A percentile compares a stretch with the other conserved stretches of the same genome.
phyloP scores from a whole-genome alignment of 2,329 filamentous ascomycete species.

The Scopulariopsis brevicaulis region DNA sequence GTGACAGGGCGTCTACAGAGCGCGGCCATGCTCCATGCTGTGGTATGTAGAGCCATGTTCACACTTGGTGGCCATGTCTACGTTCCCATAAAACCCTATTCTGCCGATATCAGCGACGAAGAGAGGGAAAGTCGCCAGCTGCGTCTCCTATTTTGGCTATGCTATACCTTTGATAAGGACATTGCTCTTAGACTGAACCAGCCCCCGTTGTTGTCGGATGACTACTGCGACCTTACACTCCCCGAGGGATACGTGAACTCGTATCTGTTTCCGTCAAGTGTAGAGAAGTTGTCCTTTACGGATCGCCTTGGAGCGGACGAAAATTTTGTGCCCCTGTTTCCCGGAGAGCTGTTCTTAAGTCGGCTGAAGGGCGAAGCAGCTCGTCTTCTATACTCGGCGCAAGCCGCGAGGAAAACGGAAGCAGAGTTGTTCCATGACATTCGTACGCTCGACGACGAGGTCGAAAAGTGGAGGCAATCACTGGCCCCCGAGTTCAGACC shows the following conservation, averaged over 20 bases:
- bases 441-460: conserved; percentile 42
- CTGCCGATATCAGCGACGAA: conserved; percentile 5
- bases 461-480: conserved; percentile 41
- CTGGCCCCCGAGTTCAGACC: conserved; percentile 33
- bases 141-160: conserved; percentile 40
- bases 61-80: background rate
- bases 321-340: background rate
- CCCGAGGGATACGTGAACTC: conserved; percentile 16
- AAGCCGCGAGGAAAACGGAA: conserved; percentile 35
- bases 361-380: conserved; percentile 25
- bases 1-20: background rate
- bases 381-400: conserved; percentile 34
- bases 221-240: conserved; percentile 39
- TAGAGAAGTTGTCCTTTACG: background rate
- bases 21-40: background rate
- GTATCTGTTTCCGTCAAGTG: background rate
- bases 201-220: conserved; percentile 35
- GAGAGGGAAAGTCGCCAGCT: conserved; percentile 18
- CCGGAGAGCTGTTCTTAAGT: background rate
- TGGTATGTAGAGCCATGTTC: background rate
- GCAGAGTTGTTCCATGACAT: conserved; percentile 42
- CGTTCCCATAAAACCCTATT: background rate
- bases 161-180: conserved; percentile 44
- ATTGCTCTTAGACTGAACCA: conserved; percentile 39
- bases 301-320: background rate